Conservation (phyloP, 1,284 basidiomycete genomes). For the Ceratobasidium sp. region DNA sequence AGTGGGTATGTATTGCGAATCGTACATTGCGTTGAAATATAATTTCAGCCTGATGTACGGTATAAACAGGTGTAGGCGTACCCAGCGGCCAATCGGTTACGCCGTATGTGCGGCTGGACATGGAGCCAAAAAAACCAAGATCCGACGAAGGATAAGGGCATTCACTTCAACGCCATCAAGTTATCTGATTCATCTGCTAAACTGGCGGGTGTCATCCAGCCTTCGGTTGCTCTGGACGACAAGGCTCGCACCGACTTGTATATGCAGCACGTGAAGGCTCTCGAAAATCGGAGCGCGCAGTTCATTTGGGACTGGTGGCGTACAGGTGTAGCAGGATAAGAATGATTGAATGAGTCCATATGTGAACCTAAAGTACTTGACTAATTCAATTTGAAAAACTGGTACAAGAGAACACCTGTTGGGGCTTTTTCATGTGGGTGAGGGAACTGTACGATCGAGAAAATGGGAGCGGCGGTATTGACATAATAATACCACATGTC, state of each 20-base stretch:
- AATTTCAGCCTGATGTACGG: background rate
- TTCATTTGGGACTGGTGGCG: constrained; percentile 10
- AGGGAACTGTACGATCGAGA: no score
- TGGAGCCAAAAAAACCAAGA: background rate
- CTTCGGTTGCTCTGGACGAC: background rate
- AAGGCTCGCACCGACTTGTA: background rate
- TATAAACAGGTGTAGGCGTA: background rate
- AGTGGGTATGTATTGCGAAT: background rate
- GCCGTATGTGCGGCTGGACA: background rate
- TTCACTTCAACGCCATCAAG: constrained; percentile 3
- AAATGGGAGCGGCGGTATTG: no score
- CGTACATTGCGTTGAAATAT: background rate
- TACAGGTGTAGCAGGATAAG: background rate
- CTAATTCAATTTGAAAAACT: no score
- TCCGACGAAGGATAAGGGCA: background rate
- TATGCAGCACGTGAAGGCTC: constrained; percentile 1
- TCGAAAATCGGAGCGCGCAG: background rate
- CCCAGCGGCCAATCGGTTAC: constrained; percentile 3
- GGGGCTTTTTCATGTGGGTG: no score
- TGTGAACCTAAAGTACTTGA: no score
- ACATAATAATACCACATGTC: no score
- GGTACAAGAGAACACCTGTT: no score
- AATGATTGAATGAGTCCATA: background rate
- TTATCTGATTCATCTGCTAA: background rate
- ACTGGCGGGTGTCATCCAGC: background rate